Evolutionary conservation across 169 alveolate species (phyloP).

Genomic region (Cryptosporidium andersoni): DNA sequence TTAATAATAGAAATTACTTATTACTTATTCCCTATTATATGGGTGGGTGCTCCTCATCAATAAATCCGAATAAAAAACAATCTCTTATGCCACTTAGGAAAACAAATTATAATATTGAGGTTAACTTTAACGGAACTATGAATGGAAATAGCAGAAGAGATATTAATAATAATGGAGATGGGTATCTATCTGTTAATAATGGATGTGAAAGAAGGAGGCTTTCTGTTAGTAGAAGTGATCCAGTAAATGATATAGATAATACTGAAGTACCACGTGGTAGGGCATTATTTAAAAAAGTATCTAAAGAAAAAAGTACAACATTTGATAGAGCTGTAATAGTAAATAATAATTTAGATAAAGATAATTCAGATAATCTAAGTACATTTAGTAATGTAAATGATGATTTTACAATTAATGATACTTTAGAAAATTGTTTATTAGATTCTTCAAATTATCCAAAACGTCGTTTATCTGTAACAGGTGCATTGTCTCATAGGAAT

Average conservation of each 20-base stretch:
- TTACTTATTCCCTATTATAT: constrained; percentile 1
- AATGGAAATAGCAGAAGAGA: constrained; percentile 25
- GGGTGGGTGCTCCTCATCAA: constrained; percentile 71
- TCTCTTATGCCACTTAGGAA: constrained; percentile 36
- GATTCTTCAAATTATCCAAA: constrained; percentile 2
- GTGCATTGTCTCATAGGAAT: constrained; percentile 41
- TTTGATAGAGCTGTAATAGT: too few species aligned
- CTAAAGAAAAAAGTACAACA: neutral
- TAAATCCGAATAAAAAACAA: neutral
- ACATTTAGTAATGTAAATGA: neutral
- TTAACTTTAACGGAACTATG: constrained; percentile 5
- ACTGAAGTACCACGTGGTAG: constrained; percentile 62
- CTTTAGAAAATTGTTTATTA: constrained; percentile 6
- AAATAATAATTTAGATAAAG: neutral
- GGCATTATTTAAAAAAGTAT: constrained; percentile 45
- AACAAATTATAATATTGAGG: neutral
- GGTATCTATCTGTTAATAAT: neutral
- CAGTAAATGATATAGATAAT: constrained; percentile 31
- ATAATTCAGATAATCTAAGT: neutral
- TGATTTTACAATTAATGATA: neutral
- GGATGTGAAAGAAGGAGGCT: constrained; percentile 64
- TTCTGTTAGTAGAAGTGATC: constrained; percentile 65
- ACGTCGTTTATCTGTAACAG: constrained; percentile 62
- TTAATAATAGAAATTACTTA: neutral
- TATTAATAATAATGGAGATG: too few species aligned